These are phyloP conservation scores for Lecanicillium sp. DNA, from an alignment of 2,329 filamentous ascomycete genomes.

Conservation along the genomic window DNA sequence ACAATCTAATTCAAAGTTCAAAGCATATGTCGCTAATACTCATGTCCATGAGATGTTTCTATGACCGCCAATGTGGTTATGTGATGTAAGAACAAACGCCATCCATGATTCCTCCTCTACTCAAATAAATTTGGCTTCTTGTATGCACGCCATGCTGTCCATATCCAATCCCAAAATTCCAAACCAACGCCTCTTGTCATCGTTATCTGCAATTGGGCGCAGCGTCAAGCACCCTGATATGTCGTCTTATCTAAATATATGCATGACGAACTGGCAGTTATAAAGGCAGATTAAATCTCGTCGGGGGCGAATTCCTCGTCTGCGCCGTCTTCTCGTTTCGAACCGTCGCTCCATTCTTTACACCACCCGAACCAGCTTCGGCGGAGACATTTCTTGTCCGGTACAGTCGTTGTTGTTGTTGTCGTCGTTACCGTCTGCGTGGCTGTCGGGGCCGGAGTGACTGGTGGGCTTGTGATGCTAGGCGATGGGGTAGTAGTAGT, in stretches of 20 bases:
- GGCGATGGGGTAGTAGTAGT: conserved; percentile 16
- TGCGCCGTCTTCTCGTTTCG: conserved; percentile 14
- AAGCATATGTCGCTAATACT: too few relatives aligned
- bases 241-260: neutral
- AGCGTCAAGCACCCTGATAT: too few relatives aligned
- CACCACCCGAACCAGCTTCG: conserved; percentile 35
- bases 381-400: conserved; percentile 11
- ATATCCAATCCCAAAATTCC: too few relatives aligned
- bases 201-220: too few relatives aligned
- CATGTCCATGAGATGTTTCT: too few relatives aligned
- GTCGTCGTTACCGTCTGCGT: conserved; percentile 19
- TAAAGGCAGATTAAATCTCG: conserved; percentile 18
- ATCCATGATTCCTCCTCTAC: too few relatives aligned
- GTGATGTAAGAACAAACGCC: too few relatives aligned
- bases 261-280: neutral
- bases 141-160: too few relatives aligned
- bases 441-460: conserved; percentile 35
- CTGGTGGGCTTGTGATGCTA: conserved; percentile 36
- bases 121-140: too few relatives aligned
- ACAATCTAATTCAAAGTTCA: too few relatives aligned
- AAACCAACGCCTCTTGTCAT: too few relatives aligned
- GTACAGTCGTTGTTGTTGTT: conserved; percentile 18
- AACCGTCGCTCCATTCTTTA: conserved; percentile 24
- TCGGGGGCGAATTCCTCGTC: conserved; percentile 17
- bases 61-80: too few relatives aligned